Percentiles rank a stretch among this genome's conserved stretches.
Evolutionary conservation across 495 filamentous ascomycete species (phyloP).

Genomic region (Daldinia childiae): DNA sequence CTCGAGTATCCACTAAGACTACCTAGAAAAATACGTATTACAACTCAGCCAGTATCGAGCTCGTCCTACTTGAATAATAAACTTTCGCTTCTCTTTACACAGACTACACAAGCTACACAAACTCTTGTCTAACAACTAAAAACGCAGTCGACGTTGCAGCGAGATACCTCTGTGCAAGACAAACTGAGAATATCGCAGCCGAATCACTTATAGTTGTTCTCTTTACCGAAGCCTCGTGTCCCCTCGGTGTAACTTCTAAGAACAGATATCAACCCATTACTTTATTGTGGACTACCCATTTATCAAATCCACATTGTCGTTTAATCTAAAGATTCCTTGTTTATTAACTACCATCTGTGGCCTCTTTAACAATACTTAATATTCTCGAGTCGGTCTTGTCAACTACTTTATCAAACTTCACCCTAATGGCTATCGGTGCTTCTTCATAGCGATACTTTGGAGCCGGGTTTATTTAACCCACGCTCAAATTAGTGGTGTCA

Average conservation of each 20-base stretch:
- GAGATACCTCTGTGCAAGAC: slow-evolving; percentile 12
- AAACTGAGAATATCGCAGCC: slow-evolving; percentile 3
- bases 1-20: slow-evolving; percentile 25
- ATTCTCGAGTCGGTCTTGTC: background rate
- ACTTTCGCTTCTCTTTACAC: slow-evolving; percentile 2
- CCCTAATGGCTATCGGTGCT: slow-evolving; percentile 16
- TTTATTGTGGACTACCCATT: slow-evolving; percentile 5
- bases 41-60: slow-evolving; percentile 11
- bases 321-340: background rate
- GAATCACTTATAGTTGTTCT: background rate
- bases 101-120: background rate
- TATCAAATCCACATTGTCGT: background rate
- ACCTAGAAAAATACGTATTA: no score
- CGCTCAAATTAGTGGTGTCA: slow-evolving; percentile 1
- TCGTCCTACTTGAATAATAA: slow-evolving; percentile 19
- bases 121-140: background rate
- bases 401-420: background rate
- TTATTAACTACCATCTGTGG: background rate
- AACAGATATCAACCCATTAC: background rate
- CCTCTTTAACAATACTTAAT: background rate
- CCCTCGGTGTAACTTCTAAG: slow-evolving; percentile 13
- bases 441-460: slow-evolving; percentile 13
- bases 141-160: background rate
- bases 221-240: slow-evolving; percentile 2
- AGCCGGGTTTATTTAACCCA: slow-evolving; percentile 2